Evolutionary conservation across 2,329 filamentous ascomycete genomes (phyloP), one percentile per base, ranked within the genome.

Genomic region (Penicillium sp.): DNA sequence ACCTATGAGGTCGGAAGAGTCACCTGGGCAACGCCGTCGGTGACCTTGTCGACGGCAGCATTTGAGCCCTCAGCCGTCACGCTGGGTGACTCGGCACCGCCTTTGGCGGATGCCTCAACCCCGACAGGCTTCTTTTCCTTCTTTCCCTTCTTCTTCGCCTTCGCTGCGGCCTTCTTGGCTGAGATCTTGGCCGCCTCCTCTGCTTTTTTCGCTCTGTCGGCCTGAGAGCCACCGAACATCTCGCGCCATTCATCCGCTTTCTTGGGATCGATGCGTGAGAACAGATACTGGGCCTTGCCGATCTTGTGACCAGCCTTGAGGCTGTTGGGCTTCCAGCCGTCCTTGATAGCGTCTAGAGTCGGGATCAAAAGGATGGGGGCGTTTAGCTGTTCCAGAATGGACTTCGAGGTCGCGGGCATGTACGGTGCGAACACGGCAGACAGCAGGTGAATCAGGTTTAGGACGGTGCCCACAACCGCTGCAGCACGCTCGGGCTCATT

Each of bases 201-300:
- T 51, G 86, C 82, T 57, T 85, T 84, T 58, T 83, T 83, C 27
- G 81, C 73, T 48, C 87, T 81, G 53, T 83, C 74, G 23, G 76
- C 75, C 57, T 83, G 79, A 14, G 76, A 79, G 5, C 83, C 83
- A 35, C 83, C 83, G 54, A 82, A 95, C 53, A 79, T 77, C 48
- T 84, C 79, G 43, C 84, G 81, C 89, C 89, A 95, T 63, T 91
- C 85, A 36, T 84, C 80, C 32, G 86, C 81, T 72, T 90, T 91
- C 65, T 86, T 83, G 7, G 83, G 75, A 50, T 89, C 86, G 58
- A 95, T 95, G 38, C 78, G 79, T n/a, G 79, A 79, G 69, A 95
- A 95, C 20, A 95, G 75, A 73, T 88, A 84, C 50, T 80, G 78
- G 0, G 89, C 81, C 60, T 84, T 84, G 53, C 87, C 87, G 49